Evolutionary conservation across 2,329 filamentous ascomycete genomes (phyloP), one percentile per base, ranked within the genome.

Genomic region (Cladosporium halotolerans): DNA sequence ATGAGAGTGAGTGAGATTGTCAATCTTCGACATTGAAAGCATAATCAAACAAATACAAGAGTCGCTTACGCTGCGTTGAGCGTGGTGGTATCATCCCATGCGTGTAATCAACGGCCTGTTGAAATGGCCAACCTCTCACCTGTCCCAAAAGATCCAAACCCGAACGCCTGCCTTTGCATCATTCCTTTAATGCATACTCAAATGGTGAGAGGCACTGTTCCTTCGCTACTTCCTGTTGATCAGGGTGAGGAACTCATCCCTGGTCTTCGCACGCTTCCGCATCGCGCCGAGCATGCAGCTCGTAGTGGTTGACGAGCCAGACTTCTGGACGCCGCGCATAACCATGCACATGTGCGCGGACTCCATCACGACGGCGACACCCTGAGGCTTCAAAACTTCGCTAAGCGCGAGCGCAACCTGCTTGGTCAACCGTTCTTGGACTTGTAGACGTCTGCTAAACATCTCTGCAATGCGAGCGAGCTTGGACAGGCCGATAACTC

Each of bases 271-370:
- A 63, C 88, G 89, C 56, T 85, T 85, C 67, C 96, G 85, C 78
- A 99, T 95, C 65, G 90, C 91, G 38, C 93, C 93, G n/a, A 97
- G 81, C 73, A 99, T 95, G 69, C 92, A 97, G 75, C 90, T 96
- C 14, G 93, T 99, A 36, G 95, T 93, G 6, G 93, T 97, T 14
- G 82, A 86, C 47, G 88, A 85, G 39, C 79, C 82, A 0, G 89
- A 90, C 78, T 99, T 96, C 69, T 96, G 83, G 9, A 99, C 92
- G n/a, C 93, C 93, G 44, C 93, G 83, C 91, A 96, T 97, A 13
- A 96, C 90, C 92, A 97, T 99, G 77, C 93, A 99, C 44, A 97
- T 76, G 73, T 99, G 93, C 66, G 84, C 91, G 11, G 89, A 95
- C 68, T 99, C 93, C 86, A 99, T 96, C 55, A 99, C 92, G 2